Conservation (phyloP, 2,329 filamentous ascomycete species). For the Sclerotinia subarctica region DNA sequence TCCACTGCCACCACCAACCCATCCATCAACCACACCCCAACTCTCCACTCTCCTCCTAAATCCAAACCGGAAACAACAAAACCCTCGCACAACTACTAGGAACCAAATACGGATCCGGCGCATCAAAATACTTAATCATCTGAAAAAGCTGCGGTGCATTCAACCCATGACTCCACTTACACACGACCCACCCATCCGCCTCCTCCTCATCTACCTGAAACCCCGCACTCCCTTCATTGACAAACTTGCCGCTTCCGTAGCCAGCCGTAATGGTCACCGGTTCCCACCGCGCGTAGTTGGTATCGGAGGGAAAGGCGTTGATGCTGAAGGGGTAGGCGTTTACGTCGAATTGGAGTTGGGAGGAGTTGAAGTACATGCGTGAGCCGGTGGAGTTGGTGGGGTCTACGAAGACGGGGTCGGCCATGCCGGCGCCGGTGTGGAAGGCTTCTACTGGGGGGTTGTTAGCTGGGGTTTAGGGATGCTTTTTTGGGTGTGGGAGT, state of each 20-base stretch:
- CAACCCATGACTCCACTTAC: constrained; percentile 32
- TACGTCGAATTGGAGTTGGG: constrained; percentile 30
- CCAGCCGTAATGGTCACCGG: constrained; percentile 24
- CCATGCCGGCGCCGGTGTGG: constrained; percentile 31
- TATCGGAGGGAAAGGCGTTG: constrained; percentile 29
- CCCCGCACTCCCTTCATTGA: constrained; percentile 22
- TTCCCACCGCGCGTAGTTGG: constrained; percentile 28
- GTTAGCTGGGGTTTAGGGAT: constrained; percentile 6
- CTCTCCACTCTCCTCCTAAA: not conserved
- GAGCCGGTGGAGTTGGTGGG: constrained; percentile 6
- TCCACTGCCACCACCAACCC: not conserved
- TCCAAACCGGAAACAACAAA: constrained; percentile 23
- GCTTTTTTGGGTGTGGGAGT: not conserved
- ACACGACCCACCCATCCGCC: constrained; percentile 32
- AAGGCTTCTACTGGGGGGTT: constrained; percentile 26
- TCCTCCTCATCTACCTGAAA: constrained; percentile 24
- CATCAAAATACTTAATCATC: constrained; percentile 29
- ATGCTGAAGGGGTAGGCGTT: constrained; percentile 25
- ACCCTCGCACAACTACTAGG: constrained; percentile 27
- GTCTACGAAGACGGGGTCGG: constrained; percentile 29
- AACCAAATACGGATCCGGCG: constrained; percentile 19
- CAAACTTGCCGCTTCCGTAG: constrained; percentile 23
- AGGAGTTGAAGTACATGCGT: constrained; percentile 29
- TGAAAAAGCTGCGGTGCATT: constrained; percentile 33
- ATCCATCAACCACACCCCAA: not conserved